phyloP scores from a whole-genome alignment of 1,284 basidiomycete genomes.

The Somion occarium region DNA sequence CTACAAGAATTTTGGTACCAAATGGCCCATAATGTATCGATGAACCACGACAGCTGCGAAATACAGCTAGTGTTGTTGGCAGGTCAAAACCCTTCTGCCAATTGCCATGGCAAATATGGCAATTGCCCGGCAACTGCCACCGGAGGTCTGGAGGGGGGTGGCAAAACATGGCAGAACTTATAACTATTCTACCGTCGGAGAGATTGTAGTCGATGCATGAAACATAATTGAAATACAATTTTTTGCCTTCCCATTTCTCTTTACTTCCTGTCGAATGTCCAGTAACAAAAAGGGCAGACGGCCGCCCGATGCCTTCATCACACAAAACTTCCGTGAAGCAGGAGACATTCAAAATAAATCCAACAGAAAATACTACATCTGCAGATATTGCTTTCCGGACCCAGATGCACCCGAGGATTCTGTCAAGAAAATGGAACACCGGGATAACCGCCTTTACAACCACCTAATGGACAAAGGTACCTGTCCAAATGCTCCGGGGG shows the following conservation, averaged over 20 bases:
- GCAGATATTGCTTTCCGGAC: not conserved
- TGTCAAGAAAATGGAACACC: not conserved
- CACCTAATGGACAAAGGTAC: not conserved
- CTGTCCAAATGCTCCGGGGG: not conserved
- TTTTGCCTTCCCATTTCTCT: not conserved
- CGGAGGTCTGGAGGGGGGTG: not conserved
- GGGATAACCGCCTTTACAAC: not conserved
- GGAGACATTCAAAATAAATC: not conserved
- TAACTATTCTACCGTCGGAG: not conserved
- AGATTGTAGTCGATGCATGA: not conserved
- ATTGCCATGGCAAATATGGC: not conserved
- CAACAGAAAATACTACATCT: too few species aligned
- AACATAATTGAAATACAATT: not conserved
- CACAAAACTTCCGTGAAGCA: not conserved
- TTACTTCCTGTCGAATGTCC: not conserved
- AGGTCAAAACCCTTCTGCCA: not conserved
- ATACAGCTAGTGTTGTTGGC: conserved; percentile 6
- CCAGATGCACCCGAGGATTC: not conserved
- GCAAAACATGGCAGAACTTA: not conserved
- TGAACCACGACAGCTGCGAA: too few species aligned
- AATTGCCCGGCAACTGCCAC: not conserved
- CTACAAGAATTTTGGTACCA: too few species aligned
- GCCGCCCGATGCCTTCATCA: not conserved
- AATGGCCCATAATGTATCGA: too few species aligned
- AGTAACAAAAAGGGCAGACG: not conserved